Conservation (phyloP, 2,329 filamentous ascomycete species). For the Neophaeococcomyces mojaviensis region DNA sequence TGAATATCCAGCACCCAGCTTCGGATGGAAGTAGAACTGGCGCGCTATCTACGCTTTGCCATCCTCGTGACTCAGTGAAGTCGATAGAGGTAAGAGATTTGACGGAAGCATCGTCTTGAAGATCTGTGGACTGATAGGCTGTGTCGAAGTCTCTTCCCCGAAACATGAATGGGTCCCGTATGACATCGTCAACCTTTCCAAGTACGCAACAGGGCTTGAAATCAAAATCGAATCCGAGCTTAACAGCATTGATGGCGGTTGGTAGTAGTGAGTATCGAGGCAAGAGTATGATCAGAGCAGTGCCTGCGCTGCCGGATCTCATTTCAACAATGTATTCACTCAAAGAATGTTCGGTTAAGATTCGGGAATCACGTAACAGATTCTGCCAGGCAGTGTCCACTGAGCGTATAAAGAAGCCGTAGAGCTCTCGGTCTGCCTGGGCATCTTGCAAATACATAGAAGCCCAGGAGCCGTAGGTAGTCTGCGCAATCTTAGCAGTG, state of each 20-base stretch:
- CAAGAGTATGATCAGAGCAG: background rate
- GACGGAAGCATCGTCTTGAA: background rate
- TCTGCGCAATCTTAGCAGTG: background rate
- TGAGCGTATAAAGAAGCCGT: background rate
- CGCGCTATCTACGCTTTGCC: background rate
- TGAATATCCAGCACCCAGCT: background rate
- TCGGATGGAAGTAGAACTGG: background rate
- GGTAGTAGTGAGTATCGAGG: background rate
- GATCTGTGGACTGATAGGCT: too few species aligned
- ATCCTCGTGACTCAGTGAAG: background rate
- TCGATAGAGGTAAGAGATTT: background rate
- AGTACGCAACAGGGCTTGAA: background rate
- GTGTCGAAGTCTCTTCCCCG: too few species aligned
- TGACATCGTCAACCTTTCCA: background rate
- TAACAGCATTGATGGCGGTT: background rate
- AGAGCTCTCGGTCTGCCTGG: background rate
- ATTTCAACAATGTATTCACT: background rate
- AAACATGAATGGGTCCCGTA: too few species aligned
- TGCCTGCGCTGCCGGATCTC: background rate
- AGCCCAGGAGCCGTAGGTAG: background rate
- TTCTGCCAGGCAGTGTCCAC: background rate
- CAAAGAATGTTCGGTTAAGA: background rate
- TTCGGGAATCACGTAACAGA: background rate
- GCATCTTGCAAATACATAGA: background rate
- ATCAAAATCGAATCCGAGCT: conserved; percentile 6